Evolutionary conservation across 2,329 filamentous ascomycete species (phyloP).

Genomic region (Colletotrichum cereale): DNA sequence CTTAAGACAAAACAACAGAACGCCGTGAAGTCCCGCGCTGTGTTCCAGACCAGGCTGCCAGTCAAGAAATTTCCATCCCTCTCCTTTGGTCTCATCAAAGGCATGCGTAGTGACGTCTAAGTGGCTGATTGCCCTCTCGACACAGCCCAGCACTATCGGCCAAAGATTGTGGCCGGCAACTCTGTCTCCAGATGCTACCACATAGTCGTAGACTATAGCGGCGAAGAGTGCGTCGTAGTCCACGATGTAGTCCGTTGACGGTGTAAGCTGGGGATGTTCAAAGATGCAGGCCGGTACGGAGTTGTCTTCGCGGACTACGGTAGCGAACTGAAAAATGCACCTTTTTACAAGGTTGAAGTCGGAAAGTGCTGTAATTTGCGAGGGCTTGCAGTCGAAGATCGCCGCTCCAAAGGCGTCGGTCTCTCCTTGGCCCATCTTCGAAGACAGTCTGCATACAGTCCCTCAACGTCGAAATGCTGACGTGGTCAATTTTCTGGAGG

Average conservation of each 20-base stretch:
- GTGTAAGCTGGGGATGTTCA: slow-evolving; percentile 48
- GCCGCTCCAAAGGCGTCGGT: slow-evolving; percentile 53
- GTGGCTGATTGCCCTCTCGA: slow-evolving; percentile 45
- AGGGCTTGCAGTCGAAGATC: slow-evolving; percentile 53
- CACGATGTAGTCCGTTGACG: slow-evolving; percentile 51
- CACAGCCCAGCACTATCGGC: slow-evolving; percentile 48
- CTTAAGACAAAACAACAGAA: slow-evolving; percentile 48
- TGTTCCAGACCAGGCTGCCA: slow-evolving; percentile 47
- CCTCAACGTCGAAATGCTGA: slow-evolving; percentile 50
- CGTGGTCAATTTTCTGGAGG: slow-evolving; percentile 47
- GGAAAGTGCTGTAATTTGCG: slow-evolving; percentile 53
- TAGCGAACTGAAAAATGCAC: slow-evolving; percentile 53
- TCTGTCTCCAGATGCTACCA: slow-evolving; percentile 47
- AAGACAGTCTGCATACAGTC: slow-evolving; percentile 56
- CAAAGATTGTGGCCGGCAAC: slow-evolving; percentile 47
- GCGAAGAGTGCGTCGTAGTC: slow-evolving; percentile 53
- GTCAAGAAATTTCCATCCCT: slow-evolving; percentile 50
- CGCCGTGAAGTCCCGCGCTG: slow-evolving; percentile 48
- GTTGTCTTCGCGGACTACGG: slow-evolving; percentile 48
- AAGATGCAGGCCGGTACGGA: slow-evolving; percentile 52
- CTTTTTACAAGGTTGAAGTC: slow-evolving; percentile 51
- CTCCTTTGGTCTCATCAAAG: slow-evolving; percentile 41
- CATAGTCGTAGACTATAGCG: slow-evolving; percentile 50
- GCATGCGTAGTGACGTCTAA: slow-evolving; percentile 42
- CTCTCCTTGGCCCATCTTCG: slow-evolving; percentile 53